Evolutionary conservation across 768 basidiomycete genomes (phyloP).

Genomic region (Neoboletus subvelutipes): DNA sequence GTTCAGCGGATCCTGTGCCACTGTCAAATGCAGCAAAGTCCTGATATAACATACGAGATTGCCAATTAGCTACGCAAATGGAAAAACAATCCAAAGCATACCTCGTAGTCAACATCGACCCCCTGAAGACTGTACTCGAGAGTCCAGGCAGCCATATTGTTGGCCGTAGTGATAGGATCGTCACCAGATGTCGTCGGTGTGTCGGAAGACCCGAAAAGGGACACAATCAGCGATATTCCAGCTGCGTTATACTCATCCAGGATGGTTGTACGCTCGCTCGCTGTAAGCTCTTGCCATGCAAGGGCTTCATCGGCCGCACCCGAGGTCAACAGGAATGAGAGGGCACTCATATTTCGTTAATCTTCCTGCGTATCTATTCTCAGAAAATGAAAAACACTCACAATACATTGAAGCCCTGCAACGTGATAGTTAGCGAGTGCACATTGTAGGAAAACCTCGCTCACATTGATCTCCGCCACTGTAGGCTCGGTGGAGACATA

Average conservation of each 20-base stretch:
- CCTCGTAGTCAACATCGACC: not conserved
- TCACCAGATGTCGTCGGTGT: not conserved
- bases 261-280: not conserved
- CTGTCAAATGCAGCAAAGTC: not conserved
- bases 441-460: too few relatives aligned
- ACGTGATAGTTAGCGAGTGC: not conserved
- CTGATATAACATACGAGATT: not conserved
- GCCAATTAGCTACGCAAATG: not conserved
- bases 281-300: not conserved
- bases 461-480: not conserved
- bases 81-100: not conserved
- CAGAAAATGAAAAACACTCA: not conserved
- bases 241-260: not conserved
- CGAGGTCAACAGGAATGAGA: not conserved
- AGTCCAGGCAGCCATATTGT: too few relatives aligned
- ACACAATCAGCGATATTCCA: not conserved
- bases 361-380: not conserved
- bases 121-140: not conserved
- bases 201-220: too few relatives aligned
- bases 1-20: not conserved
- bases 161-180: too few relatives aligned
- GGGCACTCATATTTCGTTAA: not conserved
- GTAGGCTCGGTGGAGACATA: not conserved
- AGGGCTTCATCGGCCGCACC: not conserved
- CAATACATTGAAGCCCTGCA: not conserved